Conservation (phyloP, 2,329 filamentous ascomycete genomes). For the Hymenotorrendiella dingleyae region DNA sequence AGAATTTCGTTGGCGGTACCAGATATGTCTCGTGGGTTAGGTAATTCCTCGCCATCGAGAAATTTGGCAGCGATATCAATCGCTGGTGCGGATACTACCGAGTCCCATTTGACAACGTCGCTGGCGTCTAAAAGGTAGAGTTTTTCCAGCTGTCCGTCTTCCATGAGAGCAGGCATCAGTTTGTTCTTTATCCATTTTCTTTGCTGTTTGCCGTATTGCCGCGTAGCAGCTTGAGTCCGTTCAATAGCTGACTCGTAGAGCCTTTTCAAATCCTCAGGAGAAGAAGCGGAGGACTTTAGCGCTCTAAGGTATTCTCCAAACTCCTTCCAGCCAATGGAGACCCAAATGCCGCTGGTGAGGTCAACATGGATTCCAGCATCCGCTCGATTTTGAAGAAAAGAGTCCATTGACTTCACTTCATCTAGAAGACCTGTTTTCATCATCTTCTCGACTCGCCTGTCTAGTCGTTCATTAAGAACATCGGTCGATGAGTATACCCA, state of each 20-base stretch:
- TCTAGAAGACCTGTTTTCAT: conserved; percentile 56
- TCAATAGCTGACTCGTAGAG: conserved; percentile 59
- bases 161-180: conserved; percentile 61
- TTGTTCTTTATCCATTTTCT: conserved; percentile 83
- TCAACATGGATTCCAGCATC: conserved; percentile 54
- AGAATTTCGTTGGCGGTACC: conserved; percentile 50
- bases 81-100: conserved; percentile 61
- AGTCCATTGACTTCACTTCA: conserved; percentile 51
- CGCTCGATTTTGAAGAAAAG: conserved; percentile 39
- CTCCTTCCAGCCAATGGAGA: conserved; percentile 94
- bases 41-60: conserved; percentile 44
- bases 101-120: conserved; percentile 54
- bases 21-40: conserved; percentile 49
- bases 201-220: conserved; percentile 83
- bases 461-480: conserved; percentile 62
- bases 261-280: conserved; percentile 41
- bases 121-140: conserved; percentile 81
- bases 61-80: conserved; percentile 56
- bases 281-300: conserved; percentile 28
- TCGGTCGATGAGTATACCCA: conserved; percentile 79
- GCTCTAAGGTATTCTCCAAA: conserved; percentile 66
- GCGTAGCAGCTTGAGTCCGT: conserved; percentile 73
- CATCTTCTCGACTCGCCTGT: conserved; percentile 81
- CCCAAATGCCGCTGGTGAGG: conserved; percentile 81
- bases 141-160: conserved; percentile 44